Conservation (phyloP, 345 rosid species). For the Theobroma cacao region DNA sequence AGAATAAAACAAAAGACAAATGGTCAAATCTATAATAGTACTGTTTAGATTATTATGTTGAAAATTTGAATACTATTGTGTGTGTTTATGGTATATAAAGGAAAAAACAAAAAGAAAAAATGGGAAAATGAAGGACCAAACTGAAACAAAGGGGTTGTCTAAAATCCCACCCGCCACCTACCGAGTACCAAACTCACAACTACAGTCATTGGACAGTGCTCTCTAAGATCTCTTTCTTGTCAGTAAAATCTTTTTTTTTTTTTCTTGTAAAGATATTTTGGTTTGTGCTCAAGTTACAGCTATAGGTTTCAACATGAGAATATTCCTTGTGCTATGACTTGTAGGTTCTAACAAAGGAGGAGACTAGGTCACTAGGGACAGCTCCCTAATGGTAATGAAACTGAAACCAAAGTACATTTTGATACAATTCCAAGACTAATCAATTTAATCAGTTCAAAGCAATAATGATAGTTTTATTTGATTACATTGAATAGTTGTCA, state of each 20-base stretch:
- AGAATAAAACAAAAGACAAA: constrained; percentile 12
- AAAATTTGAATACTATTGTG: background rate
- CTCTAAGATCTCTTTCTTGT: background rate
- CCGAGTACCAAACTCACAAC: background rate
- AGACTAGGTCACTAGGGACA: background rate
- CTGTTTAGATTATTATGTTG: background rate
- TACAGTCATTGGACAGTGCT: background rate
- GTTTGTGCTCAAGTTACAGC: background rate
- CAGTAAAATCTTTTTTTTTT: background rate
- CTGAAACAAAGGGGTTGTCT: background rate
- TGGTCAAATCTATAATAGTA: constrained; percentile 2
- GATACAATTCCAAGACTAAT: background rate
- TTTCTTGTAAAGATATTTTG: background rate
- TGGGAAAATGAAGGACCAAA: background rate
- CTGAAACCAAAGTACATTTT: background rate
- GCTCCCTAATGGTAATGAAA: background rate
- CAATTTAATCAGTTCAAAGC: background rate
- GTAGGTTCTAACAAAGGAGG: background rate
- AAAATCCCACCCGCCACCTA: constrained; percentile 1
- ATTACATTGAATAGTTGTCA: background rate
- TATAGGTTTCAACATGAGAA: background rate
- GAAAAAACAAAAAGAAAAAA: background rate
- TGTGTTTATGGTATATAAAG: background rate
- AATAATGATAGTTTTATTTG: background rate
- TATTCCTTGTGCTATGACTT: background rate